Base-by-base conservation (phyloP, 2,329 filamentous ascomycete species). In the Gnomoniopsis sp. region DNA sequence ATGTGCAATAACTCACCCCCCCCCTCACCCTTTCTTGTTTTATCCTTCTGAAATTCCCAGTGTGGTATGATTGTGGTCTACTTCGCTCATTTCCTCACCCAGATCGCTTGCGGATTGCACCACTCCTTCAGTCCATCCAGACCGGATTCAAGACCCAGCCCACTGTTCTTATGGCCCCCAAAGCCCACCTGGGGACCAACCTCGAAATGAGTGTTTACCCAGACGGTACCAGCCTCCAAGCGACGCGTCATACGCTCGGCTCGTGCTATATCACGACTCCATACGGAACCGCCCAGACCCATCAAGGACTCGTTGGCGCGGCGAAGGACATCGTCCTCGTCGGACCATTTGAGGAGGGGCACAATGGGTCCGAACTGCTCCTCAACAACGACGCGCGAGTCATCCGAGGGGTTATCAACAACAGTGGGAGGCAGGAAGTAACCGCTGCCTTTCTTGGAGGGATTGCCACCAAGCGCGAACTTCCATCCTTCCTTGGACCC, bases 381-480 rank as follows among this genome's bases (percentile, higher is more conserved):
- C 63, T 83, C 83, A 2, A 73, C 70, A 0, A 86, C 82, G 34
- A 88, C 79, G 0, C 76, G 73, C 0, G 82, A 81, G 53, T 79
- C 71, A 38, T 86, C 81, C 0, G 82, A 79, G 1, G 84, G 84
- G 65, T 84, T 83, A 57, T 85, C 79, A 57, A 88, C 76, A 57
- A 88, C 82, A n/a, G 82, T 80, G 0, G 84, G 83, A 10, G 77
- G 70, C 60, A 87, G 72, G 63, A 82, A 84, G 69, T 80, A 87
- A 2, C 83, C 85, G 53, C 78, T 70, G 71, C 70, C 2, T 69
- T 56, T 14, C 60, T 62, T 30, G 19, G 49, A 11, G 2, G 73
- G 66, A n/a, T 69, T 67, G 52, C 79, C 78, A 11, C 76, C 79
- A 19, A 76, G 62, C 0, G 74, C 77, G 10, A 78, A 70, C 33